These are phyloP conservation scores for Simmondsia chinensis DNA, from an alignment of 148 eudicot genomes.

Conservation along the genomic window DNA sequence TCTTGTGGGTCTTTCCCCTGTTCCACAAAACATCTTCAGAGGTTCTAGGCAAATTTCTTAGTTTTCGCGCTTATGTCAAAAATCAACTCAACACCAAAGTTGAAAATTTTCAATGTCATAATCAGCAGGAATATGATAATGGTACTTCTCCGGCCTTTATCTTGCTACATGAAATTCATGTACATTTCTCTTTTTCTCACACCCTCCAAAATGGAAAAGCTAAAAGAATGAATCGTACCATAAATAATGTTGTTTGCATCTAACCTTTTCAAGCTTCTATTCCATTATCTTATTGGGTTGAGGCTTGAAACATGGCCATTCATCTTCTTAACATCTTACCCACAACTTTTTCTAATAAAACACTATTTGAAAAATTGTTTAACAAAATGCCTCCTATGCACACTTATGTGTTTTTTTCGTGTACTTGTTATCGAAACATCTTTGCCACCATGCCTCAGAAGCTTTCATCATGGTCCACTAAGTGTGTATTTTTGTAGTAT, in stretches of 20 bases:
- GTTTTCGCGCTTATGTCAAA: background rate
- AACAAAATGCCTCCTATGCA: background rate
- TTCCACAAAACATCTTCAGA: background rate
- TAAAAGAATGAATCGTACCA: background rate
- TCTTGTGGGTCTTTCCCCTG: slow-evolving; percentile 2
- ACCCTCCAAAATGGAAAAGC: slow-evolving; percentile 5
- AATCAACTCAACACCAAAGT: background rate
- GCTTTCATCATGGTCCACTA: background rate
- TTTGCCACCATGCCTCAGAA: background rate
- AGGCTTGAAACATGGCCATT: background rate
- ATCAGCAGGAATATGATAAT: background rate
- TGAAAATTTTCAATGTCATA: background rate
- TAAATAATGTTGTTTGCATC: background rate
- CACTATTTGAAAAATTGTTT: background rate
- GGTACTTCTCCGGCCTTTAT: background rate
- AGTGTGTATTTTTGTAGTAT: background rate
- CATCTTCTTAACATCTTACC: background rate
- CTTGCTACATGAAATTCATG: background rate
- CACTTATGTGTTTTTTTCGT: background rate
- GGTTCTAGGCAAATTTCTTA: background rate
- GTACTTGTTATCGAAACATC: background rate
- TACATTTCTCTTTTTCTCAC: background rate
- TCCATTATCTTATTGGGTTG: background rate
- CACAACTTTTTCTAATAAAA: background rate
- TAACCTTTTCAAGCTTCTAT: background rate